Percentiles rank a stretch among this genome's conserved stretches.
These are phyloP conservation scores for Globisporangium mamillatum DNA, from an alignment of 352 stramenopile species.

Conservation along the genomic window DNA sequence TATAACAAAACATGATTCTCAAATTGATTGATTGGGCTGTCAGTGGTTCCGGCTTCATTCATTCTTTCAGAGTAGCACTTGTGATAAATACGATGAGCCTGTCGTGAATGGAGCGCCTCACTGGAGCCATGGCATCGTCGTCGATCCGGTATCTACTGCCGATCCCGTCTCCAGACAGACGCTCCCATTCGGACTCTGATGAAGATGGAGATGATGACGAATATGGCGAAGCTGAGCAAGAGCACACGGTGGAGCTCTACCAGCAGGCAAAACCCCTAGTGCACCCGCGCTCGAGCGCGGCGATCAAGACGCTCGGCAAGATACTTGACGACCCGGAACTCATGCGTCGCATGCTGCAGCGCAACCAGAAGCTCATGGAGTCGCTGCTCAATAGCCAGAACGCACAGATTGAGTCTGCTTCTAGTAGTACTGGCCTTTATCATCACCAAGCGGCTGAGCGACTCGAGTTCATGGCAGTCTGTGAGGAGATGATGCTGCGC, in stretches of 20 bases:
- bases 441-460: slow-evolving; percentile 4
- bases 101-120: background rate
- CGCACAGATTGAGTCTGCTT: background rate
- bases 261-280: slow-evolving; percentile 54
- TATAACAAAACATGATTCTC: background rate
- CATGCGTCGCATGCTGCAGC: slow-evolving; percentile 54
- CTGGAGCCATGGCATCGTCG: background rate
- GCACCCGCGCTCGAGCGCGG: slow-evolving; percentile 55
- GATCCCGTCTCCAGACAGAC: background rate
- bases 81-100: background rate
- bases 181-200: background rate
- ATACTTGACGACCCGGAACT: slow-evolving; percentile 46
- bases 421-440: background rate
- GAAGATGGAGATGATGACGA: slow-evolving; percentile 8
- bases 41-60: background rate
- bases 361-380: slow-evolving; percentile 21
- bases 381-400: background rate
- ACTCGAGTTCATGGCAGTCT: slow-evolving; percentile 44
- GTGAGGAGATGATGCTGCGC: slow-evolving; percentile 39
- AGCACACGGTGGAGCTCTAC: slow-evolving; percentile 33
- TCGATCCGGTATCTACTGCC: slow-evolving; percentile 18
- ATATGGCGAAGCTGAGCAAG: background rate
- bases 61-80: background rate
- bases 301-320: slow-evolving; percentile 50
- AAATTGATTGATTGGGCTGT: background rate